Evolutionary conservation across 1,284 basidiomycete species (phyloP).

Genomic region (Agaricales sp.): DNA sequence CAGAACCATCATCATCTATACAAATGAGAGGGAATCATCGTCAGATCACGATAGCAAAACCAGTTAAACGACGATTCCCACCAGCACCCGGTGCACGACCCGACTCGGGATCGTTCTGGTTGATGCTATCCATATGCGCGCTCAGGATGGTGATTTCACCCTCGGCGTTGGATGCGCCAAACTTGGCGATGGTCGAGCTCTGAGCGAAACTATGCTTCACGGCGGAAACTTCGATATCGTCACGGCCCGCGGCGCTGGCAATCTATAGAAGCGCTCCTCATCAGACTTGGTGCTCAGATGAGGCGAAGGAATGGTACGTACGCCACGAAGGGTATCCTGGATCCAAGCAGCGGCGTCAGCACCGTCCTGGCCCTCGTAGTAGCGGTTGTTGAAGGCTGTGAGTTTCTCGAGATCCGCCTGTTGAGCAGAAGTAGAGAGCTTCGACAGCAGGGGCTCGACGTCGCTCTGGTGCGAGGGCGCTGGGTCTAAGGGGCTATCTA

Average conservation of each 20-base stretch:
- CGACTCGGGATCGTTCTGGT: not conserved
- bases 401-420: conserved; percentile 16
- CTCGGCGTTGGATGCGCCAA: not conserved
- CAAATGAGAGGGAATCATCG: conserved; percentile 22
- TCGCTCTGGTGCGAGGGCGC: conserved; percentile 13
- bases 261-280: not conserved
- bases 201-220: not conserved
- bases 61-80: not conserved
- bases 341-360: conserved; percentile 12
- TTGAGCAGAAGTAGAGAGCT: conserved; percentile 16
- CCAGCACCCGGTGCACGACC: conserved; percentile 6
- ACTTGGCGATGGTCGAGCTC: not conserved
- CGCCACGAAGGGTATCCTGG: conserved; percentile 7
- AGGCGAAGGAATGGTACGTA: conserved; percentile 10
- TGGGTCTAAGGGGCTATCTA: not conserved
- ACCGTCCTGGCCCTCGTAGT: conserved; percentile 44
- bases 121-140: not conserved
- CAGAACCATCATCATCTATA: conserved; percentile 26
- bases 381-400: conserved; percentile 36
- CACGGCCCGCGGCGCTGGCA: not conserved
- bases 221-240: not conserved
- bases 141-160: not conserved
- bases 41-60: not conserved
- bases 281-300: conserved; percentile 1
- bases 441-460: conserved; percentile 17